Conservation (phyloP, 257 asterid species). For the Euphrasia confusa region DNA sequence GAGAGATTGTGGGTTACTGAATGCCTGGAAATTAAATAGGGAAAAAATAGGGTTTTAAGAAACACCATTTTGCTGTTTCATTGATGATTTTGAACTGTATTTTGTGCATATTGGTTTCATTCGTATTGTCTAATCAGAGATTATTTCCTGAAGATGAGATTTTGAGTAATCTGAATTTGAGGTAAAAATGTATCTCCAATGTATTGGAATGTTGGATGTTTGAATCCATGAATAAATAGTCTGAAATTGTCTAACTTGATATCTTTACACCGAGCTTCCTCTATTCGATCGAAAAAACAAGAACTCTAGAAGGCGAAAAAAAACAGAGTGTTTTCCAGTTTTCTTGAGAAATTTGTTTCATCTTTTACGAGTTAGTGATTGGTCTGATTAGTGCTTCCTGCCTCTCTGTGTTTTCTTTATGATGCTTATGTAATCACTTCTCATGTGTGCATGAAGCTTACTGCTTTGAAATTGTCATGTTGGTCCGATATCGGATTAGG, state of each 20-base stretch:
- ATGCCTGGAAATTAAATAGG: constrained; percentile 2
- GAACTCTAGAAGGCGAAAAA: neutral
- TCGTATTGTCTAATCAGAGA: constrained; percentile 1
- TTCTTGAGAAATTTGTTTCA: neutral
- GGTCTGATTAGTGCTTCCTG: too few relatives aligned
- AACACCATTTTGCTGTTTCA: constrained; percentile 10
- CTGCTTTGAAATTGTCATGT: neutral
- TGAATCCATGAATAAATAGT: neutral
- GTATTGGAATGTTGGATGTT: neutral
- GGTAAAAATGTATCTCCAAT: neutral
- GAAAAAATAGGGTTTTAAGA: constrained; percentile 18
- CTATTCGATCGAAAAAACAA: neutral
- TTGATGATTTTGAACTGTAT: constrained; percentile 15
- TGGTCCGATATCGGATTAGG: too few relatives aligned
- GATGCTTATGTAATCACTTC: neutral
- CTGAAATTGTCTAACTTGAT: too few relatives aligned
- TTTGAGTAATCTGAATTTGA: neutral
- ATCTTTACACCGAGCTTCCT: neutral
- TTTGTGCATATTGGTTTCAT: neutral
- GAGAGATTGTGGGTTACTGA: neutral
- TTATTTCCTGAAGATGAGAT: neutral
- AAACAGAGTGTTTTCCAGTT: neutral
- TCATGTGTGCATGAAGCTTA: neutral
- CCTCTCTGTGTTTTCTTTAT: neutral
- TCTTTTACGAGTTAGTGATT: too few relatives aligned